These are phyloP conservation scores for Pichia exigua DNA, from an alignment of 805 yeast genomes.

Conservation along the genomic window DNA sequence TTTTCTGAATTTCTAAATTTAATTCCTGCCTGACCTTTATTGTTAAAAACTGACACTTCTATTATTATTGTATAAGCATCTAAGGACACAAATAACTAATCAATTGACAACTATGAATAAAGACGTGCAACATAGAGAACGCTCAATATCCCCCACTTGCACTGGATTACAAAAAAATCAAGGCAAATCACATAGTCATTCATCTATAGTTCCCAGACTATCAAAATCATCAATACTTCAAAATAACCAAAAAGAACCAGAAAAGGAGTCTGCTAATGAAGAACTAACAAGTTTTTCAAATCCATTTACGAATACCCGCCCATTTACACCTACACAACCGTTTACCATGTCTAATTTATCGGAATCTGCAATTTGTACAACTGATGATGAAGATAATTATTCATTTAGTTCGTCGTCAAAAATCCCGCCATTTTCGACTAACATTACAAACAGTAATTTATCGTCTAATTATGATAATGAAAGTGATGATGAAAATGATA, in stretches of 20 bases:
- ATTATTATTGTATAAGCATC: too few relatives aligned
- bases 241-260: neutral
- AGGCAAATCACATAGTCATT: neutral
- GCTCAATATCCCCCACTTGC: neutral
- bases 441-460: neutral
- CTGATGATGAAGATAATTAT: conserved; percentile 16
- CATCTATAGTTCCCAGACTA: neutral
- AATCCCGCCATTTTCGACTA: neutral
- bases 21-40: neutral
- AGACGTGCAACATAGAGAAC: neutral
- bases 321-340: neutral
- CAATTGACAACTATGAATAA: neutral
- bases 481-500: neutral
- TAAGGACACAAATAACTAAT: neutral
- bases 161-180: neutral
- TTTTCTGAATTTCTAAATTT: too few relatives aligned
- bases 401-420: neutral
- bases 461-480: neutral
- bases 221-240: neutral
- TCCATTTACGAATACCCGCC: neutral
- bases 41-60: neutral
- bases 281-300: neutral
- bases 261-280: neutral
- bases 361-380: conserved; percentile 21
- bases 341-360: conserved; percentile 1